Evolutionary conservation across 2,329 filamentous ascomycete species (phyloP).

Genomic region (Penicillium sp.): DNA sequence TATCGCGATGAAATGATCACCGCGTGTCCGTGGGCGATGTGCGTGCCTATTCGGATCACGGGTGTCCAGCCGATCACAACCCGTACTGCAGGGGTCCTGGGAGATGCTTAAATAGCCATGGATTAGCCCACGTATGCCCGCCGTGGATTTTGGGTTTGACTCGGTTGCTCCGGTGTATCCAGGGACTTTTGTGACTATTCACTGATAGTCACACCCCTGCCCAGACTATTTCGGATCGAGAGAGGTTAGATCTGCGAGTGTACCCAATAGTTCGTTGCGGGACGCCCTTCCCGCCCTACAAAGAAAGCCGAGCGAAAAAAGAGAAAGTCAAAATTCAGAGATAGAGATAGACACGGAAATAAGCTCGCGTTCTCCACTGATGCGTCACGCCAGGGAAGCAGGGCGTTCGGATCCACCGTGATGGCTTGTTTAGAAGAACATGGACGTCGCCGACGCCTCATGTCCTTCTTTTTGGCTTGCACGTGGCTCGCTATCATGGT

Average conservation of each 20-base stretch:
- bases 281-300: background rate
- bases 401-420: conserved; percentile 2
- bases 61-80: conserved; percentile 6
- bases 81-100: conserved; percentile 9
- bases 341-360: background rate
- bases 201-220: background rate
- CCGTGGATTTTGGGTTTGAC: conserved; percentile 5
- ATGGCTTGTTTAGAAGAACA: background rate
- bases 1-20: conserved; percentile 5
- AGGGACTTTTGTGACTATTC: background rate
- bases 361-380: conserved; percentile 5
- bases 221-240: background rate
- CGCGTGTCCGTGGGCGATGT: conserved; percentile 3
- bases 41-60: conserved; percentile 7
- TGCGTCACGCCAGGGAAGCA: conserved; percentile 5
- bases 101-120: conserved; percentile 6
- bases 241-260: background rate
- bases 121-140: conserved; percentile 1
- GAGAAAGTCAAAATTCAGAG: background rate
- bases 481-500: background rate
- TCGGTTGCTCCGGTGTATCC: conserved; percentile 2
- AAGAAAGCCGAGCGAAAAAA: background rate
- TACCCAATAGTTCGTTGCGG: background rate
- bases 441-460: background rate
- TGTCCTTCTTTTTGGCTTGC: background rate